Evolutionary conservation across 1,284 basidiomycete genomes (phyloP).

Genomic region (Pisolithus thermaeus): DNA sequence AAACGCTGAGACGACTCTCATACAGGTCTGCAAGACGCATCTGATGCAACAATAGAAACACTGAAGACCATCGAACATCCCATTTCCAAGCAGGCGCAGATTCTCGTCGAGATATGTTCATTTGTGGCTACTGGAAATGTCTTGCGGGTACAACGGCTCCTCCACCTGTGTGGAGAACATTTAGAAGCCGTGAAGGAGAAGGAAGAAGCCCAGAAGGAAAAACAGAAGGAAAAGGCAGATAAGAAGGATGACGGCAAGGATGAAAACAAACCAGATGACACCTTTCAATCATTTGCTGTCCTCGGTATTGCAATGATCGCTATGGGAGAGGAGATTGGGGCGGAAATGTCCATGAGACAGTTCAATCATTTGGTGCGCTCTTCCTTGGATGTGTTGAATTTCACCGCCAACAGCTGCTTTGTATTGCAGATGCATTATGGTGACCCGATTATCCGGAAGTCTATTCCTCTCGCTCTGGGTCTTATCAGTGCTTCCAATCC

Average conservation of each 20-base stretch:
- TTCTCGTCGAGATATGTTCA: constrained; percentile 91
- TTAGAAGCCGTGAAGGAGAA: constrained; percentile 58
- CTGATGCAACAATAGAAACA: constrained; percentile 93
- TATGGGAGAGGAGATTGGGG: constrained; percentile 98
- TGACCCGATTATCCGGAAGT: constrained; percentile 87
- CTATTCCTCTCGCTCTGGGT: constrained; percentile 94
- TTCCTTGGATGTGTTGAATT: background rate
- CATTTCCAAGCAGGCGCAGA: constrained; percentile 85
- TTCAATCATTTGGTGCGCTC: constrained; percentile 86
- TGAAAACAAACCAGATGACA: constrained; percentile 57
- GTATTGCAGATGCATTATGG: constrained; percentile 91
- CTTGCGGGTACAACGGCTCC: constrained; percentile 88
- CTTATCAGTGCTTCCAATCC: constrained; percentile 96
- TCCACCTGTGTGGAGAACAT: constrained; percentile 93
- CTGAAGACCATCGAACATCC: constrained; percentile 95
- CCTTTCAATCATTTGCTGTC: constrained; percentile 91
- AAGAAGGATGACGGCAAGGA: constrained; percentile 54
- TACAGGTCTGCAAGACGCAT: constrained; percentile 81
- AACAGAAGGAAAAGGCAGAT: constrained; percentile 44
- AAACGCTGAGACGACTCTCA: constrained; percentile 8
- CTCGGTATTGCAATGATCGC: constrained; percentile 92
- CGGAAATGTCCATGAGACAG: constrained; percentile 93
- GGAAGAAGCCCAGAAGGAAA: constrained; percentile 41
- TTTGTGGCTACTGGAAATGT: constrained; percentile 97
- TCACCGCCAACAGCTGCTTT: background rate